Conservation (phyloP, 768 basidiomycete genomes). For the Postia placenta region DNA sequence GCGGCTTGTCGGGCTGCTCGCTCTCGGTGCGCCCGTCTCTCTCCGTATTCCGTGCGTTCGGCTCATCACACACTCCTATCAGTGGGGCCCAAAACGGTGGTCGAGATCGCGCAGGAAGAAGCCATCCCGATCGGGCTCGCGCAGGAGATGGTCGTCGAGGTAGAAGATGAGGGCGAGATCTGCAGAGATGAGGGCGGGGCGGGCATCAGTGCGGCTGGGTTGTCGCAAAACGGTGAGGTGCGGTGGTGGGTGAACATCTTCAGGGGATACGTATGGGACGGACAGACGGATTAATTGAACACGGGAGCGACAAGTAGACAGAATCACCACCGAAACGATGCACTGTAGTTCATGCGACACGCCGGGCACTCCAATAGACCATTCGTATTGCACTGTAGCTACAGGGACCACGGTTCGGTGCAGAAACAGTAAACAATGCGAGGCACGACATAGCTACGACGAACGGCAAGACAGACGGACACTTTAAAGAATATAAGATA, state of each 20-base stretch:
- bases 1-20: constrained; percentile 53
- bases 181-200: constrained; percentile 66
- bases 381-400: constrained; percentile 1
- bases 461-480: background rate
- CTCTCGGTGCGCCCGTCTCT: constrained; percentile 23
- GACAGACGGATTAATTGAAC: constrained; percentile 30
- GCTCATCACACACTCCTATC: constrained; percentile 1
- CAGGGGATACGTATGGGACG: constrained; percentile 69
- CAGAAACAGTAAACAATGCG: background rate
- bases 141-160: constrained; percentile 69
- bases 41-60: background rate
- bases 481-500: background rate
- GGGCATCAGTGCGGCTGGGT: constrained; percentile 16
- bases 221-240: constrained; percentile 42
- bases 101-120: constrained; percentile 70
- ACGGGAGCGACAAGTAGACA: background rate
- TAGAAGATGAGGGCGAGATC: constrained; percentile 65
- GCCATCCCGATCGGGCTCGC: constrained; percentile 66
- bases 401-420: background rate
- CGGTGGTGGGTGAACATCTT: constrained; percentile 72
- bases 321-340: too few species aligned
- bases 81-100: constrained; percentile 39
- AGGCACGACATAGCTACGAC: background rate
- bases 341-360: too few species aligned
- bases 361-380: background rate